These are phyloP conservation scores for Colletotrichum tabaci DNA, from an alignment of 2,329 filamentous ascomycete genomes.

Conservation along the genomic window DNA sequence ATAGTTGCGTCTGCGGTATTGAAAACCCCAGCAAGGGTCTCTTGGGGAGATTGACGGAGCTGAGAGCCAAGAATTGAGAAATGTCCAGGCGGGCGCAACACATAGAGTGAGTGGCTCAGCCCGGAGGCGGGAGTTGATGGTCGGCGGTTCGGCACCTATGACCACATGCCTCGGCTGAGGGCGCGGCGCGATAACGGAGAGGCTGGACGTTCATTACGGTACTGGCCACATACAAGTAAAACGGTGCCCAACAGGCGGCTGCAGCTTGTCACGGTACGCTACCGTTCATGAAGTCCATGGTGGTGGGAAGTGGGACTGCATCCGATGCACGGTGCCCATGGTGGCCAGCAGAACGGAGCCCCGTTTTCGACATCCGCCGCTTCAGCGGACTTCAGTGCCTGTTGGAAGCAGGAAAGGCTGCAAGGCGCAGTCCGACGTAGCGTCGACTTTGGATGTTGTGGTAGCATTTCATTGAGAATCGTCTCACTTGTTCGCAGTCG, in stretches of 20 bases:
- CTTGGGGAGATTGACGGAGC: neutral
- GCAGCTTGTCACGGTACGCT: neutral
- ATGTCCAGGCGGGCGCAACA: neutral
- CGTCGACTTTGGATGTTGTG: constrained; percentile 6
- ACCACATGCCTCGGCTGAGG: constrained; percentile 44
- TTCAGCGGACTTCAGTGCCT: constrained; percentile 40
- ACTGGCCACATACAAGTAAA: neutral
- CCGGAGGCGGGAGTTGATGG: constrained; percentile 11
- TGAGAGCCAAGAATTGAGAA: neutral
- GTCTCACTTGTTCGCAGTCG: constrained; percentile 24
- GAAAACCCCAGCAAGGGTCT: neutral
- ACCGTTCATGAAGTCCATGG: constrained; percentile 4
- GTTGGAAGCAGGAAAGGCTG: constrained; percentile 35
- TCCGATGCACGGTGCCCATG: constrained; percentile 35
- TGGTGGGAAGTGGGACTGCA: constrained; percentile 9
- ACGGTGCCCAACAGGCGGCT: neutral
- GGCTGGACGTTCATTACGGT: constrained; percentile 25
- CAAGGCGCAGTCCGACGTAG: constrained; percentile 27
- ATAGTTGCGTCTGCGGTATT: constrained; percentile 42
- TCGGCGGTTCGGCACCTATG: constrained; percentile 34
- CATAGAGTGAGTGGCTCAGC: neutral
- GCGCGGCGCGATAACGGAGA: constrained; percentile 22
- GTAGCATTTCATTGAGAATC: constrained; percentile 25
- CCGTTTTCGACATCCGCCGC: constrained; percentile 38
- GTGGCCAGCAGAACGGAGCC: constrained; percentile 29